These are phyloP conservation scores for Botrytis sinoallii DNA, from an alignment of 2,329 filamentous ascomycete genomes.

Conservation along the genomic window DNA sequence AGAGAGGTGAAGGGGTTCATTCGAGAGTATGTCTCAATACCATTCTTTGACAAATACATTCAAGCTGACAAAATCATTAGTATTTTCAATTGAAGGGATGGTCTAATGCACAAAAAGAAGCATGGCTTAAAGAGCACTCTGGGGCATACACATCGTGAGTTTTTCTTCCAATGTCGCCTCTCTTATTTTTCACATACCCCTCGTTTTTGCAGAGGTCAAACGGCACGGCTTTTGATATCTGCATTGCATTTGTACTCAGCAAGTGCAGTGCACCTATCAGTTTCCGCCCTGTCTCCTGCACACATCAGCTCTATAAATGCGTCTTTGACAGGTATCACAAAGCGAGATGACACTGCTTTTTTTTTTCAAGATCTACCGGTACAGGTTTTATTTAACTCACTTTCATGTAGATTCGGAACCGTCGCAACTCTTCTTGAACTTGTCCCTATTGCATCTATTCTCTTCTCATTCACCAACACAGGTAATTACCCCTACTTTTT, in stretches of 20 bases:
- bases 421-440: slow-evolving; percentile 80
- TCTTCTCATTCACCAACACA: slow-evolving; percentile 88
- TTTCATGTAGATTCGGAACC: slow-evolving; percentile 62
- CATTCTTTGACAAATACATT: neutral
- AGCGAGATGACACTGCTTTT: neutral
- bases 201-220: neutral
- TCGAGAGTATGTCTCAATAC: slow-evolving; percentile 46
- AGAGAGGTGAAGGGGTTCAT: slow-evolving; percentile 44
- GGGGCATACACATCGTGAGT: slow-evolving; percentile 78
- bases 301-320: neutral
- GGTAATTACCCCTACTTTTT: slow-evolving; percentile 41
- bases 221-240: neutral
- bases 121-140: slow-evolving; percentile 67
- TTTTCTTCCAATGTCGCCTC: neutral
- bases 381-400: slow-evolving; percentile 7
- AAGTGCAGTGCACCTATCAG: neutral
- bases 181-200: neutral
- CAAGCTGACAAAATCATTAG: slow-evolving; percentile 43
- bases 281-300: neutral
- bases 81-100: slow-evolving; percentile 93
- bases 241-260: slow-evolving; percentile 5
- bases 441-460: slow-evolving; percentile 75
- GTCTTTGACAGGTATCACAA: slow-evolving; percentile 17
- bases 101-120: slow-evolving; percentile 60
- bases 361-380: neutral